Conservation (phyloP, 345 rosid genomes). For the Pugionium dolabratum region DNA sequence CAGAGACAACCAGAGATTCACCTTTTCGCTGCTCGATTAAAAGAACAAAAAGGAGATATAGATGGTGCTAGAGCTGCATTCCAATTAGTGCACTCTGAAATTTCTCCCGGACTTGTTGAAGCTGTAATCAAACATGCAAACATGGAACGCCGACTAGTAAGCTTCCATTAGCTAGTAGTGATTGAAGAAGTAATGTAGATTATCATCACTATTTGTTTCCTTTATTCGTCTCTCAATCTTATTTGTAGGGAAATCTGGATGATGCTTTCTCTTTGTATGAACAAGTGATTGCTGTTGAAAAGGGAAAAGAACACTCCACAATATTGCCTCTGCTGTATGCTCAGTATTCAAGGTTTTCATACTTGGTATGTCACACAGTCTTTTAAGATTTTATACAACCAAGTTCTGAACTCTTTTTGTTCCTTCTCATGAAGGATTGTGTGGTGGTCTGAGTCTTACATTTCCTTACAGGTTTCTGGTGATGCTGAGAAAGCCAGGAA, state of each 20-base stretch:
- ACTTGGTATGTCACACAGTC: constrained; percentile 59
- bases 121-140: constrained; percentile 93
- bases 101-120: constrained; percentile 92
- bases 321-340: constrained; percentile 79
- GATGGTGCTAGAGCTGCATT: constrained; percentile 88
- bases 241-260: constrained; percentile 75
- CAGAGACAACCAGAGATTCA: constrained; percentile 97
- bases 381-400: constrained; percentile 2
- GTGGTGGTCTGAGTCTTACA: neutral
- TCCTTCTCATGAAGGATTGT: constrained; percentile 17
- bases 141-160: constrained; percentile 89
- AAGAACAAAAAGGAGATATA: constrained; percentile 82
- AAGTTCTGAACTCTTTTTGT: constrained; percentile 1
- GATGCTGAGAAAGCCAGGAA: constrained; percentile 80
- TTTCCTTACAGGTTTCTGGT: constrained; percentile 52
- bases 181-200: constrained; percentile 20
- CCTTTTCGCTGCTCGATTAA: constrained; percentile 83
- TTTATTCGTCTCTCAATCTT: constrained; percentile 31
- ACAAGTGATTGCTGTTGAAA: constrained; percentile 92
- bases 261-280: constrained; percentile 78
- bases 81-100: constrained; percentile 80
- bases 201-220: constrained; percentile 16
- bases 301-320: constrained; percentile 87
- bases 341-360: constrained; percentile 74
- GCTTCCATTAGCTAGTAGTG: constrained; percentile 33